These are phyloP conservation scores for Wickerhamomyces bovis DNA, from an alignment of 805 yeast genomes.

Conservation along the genomic window DNA sequence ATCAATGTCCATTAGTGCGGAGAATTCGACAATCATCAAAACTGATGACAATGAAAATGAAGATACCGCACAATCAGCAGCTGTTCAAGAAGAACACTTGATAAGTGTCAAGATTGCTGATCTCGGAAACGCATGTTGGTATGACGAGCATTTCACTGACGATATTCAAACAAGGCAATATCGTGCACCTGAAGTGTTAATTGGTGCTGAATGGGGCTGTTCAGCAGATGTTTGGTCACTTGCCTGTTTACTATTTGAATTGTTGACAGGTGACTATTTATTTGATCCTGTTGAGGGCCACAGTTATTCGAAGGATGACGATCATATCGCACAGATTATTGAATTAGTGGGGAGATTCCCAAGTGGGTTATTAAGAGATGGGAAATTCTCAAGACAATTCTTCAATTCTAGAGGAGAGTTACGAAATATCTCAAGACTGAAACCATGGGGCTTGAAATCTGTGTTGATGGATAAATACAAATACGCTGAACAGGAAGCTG, in stretches of 20 bases:
- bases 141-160: conserved; percentile 58
- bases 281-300: conserved; percentile 81
- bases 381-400: conserved; percentile 54
- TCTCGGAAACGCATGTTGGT: conserved; percentile 69
- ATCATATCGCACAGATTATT: conserved; percentile 91
- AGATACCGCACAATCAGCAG: background rate
- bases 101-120: conserved; percentile 88
- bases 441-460: conserved; percentile 82
- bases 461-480: conserved; percentile 86
- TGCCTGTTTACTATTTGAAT: conserved; percentile 86
- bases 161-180: conserved; percentile 70
- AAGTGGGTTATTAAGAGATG: conserved; percentile 46
- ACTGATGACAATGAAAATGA: background rate
- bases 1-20: conserved; percentile 31
- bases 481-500: conserved; percentile 60
- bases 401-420: conserved; percentile 67
- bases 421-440: conserved; percentile 71
- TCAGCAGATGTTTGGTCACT: conserved; percentile 95
- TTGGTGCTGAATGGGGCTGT: conserved; percentile 90
- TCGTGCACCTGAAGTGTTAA: conserved; percentile 80
- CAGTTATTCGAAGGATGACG: conserved; percentile 83
- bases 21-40: conserved; percentile 18
- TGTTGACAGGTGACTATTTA: conserved; percentile 88
- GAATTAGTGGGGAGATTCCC: conserved; percentile 76
- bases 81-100: conserved; percentile 35